phyloP scores from a whole-genome alignment of 768 basidiomycete species.

The Galerina sulciceps region DNA sequence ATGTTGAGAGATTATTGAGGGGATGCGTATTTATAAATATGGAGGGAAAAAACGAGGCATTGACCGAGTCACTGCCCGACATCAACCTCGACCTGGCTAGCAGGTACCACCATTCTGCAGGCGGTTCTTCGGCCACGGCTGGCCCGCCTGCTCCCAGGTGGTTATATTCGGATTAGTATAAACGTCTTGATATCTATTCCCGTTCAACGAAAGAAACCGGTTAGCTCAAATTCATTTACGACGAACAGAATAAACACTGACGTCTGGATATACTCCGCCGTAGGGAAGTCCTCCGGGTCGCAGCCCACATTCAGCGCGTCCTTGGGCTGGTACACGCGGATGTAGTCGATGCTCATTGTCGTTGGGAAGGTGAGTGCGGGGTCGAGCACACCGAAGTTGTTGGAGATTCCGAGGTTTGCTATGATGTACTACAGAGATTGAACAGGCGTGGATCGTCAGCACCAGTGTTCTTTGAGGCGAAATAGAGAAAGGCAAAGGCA shows the following conservation, averaged over 20 bases:
- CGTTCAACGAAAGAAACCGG: no score
- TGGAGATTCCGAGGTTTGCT: slow-evolving; percentile 78
- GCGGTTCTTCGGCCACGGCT: slow-evolving; percentile 65
- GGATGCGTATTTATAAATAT: no score
- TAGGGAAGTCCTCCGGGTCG: slow-evolving; percentile 74
- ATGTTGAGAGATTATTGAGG: no score
- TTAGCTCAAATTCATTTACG: no score
- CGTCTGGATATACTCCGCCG: slow-evolving; percentile 71
- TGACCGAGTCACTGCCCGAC: no score
- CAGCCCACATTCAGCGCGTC: slow-evolving; percentile 75
- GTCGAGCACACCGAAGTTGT: slow-evolving; percentile 70
- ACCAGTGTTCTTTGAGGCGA: no score
- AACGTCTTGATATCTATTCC: slow-evolving; percentile 54
- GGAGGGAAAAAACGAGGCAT: no score
- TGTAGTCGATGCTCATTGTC: slow-evolving; percentile 76
- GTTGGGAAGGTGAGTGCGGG: slow-evolving; percentile 69
- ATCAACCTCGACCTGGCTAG: no score
- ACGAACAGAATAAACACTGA: slow-evolving; percentile 11
- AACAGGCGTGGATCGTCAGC: not conserved
- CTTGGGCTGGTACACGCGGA: slow-evolving; percentile 83
- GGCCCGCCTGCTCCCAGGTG: slow-evolving; percentile 60
- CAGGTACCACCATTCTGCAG: slow-evolving; percentile 12
- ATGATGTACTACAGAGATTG: slow-evolving; percentile 46
- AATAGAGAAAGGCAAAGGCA: not conserved
- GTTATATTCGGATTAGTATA: slow-evolving; percentile 78